phyloP scores from a whole-genome alignment of 1,284 basidiomycete species.

The Ustilago sp. region DNA sequence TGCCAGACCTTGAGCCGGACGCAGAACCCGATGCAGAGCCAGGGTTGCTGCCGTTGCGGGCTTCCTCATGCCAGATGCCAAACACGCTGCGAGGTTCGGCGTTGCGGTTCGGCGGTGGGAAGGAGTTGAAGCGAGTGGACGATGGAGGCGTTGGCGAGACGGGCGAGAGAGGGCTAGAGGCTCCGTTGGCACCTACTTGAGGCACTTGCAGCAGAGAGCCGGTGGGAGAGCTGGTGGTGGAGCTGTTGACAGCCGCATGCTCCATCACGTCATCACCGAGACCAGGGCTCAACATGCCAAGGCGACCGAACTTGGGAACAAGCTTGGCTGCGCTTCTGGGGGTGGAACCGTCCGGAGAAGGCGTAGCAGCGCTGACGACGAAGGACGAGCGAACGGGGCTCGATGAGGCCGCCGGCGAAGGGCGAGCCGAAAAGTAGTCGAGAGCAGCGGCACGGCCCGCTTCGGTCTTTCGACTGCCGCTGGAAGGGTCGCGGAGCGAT shows the following conservation, averaged over 20 bases:
- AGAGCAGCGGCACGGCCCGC: conserved; percentile 61
- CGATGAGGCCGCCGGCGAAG: conserved; percentile 19
- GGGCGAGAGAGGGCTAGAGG: conserved; percentile 8
- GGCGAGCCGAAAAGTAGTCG: conserved; percentile 63
- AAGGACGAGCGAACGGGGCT: conserved; percentile 41
- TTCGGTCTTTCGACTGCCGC: conserved; percentile 57
- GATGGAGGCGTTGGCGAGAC: conserved; percentile 12
- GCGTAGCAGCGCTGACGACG: conserved; percentile 50
- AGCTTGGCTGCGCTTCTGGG: conserved; percentile 42
- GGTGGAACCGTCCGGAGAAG: conserved; percentile 46
- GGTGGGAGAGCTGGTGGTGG: conserved; percentile 39
- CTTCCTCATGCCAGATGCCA: conserved; percentile 37
- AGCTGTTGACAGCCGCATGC: conserved; percentile 42
- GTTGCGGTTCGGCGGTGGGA: conserved; percentile 52
- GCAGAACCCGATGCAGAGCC: conserved; percentile 39
- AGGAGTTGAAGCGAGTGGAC: conserved; percentile 52
- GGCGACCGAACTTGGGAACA: conserved; percentile 50
- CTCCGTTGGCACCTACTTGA: conserved; percentile 5
- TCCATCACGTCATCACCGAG: conserved; percentile 53
- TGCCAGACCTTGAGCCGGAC: conserved; percentile 27
- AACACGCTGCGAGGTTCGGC: conserved; percentile 32
- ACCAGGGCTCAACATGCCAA: conserved; percentile 63
- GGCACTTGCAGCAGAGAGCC: conserved; percentile 45
- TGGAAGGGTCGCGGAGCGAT: conserved; percentile 71
- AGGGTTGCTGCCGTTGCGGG: conserved; percentile 23